Base-by-base conservation (phyloP, 2,329 filamentous ascomycete species). In the Ophiostoma populinum region DNA sequence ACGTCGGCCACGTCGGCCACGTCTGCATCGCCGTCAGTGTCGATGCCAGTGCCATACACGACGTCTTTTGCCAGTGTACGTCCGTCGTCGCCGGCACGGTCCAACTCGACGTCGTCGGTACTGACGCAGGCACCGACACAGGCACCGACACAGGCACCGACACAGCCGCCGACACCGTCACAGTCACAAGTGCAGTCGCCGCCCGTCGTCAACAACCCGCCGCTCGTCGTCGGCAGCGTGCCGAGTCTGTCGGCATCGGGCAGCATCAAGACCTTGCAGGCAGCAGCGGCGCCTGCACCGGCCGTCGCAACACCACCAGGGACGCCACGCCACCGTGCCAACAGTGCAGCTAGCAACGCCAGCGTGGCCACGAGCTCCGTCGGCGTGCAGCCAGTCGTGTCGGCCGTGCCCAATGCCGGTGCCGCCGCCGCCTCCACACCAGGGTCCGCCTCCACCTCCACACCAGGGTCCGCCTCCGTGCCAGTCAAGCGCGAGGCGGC, bases 61-160 rank as follows among this genome's bases (percentile, higher is more conserved):
- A 60, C 67, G 6, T 65, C 75, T 0, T 65, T 74, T 31, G 63
- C 68, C 37, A 65, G 66, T 12, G 67, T 70, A 29, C 71, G 79
- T 17, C 80, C 83, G 4, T 70, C 76, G 2, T 90, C 81, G 15
- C 85, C 83, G 9, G 70, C 83, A 2, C 67, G 85, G 41, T 87
- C 82, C n/a, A 92, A 83, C 50, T 92, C 83, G 5, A 69, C 78
- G 1, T 86, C 81, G 1, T 92, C 82, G 9, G 65, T 87, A 31
- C 70, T 77, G 5, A 86, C 81, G 0, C 73, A 75, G 42, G 51
- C 62, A 6, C 54, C 25, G n/a, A n/a, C 20, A 7, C 30, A 13
- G 7, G 8, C 32, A n/a, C n/a, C n/a, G n/a, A n/a, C n/a, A n/a
- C n/a, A n/a, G n/a, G n/a, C n/a, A n/a, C n/a, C n/a, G n/a, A n/a